Evolutionary conservation across 2,329 filamentous ascomycete genomes (phyloP).

Genomic region (Sclerotinia spermophila): DNA sequence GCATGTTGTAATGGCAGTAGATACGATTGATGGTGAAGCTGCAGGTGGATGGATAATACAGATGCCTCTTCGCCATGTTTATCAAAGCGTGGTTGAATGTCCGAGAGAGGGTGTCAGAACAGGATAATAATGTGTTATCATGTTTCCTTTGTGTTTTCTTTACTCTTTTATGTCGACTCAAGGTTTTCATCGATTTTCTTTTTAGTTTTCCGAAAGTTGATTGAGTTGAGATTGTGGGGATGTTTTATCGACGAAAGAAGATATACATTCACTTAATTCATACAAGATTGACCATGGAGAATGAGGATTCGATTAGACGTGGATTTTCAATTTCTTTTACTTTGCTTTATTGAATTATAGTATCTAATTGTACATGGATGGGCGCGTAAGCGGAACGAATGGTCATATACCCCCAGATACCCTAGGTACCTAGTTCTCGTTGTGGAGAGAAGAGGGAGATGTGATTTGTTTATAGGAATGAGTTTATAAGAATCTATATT

Average conservation of each 20-base stretch:
- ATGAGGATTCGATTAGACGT: neutral
- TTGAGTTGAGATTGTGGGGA: neutral
- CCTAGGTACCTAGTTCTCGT: conserved; percentile 5
- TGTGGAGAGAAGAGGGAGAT: neutral
- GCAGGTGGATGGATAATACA: neutral
- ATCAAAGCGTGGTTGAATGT: neutral
- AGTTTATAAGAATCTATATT: neutral
- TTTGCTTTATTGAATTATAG: neutral
- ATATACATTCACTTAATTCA: neutral
- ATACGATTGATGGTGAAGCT: conserved; percentile 8
- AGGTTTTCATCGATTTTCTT: conserved; percentile 1
- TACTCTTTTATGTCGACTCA: conserved; percentile 7
- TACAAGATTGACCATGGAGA: neutral
- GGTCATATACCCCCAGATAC: conserved; percentile 11
- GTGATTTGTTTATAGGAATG: neutral
- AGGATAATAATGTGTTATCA: conserved; percentile 14
- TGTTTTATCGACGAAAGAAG: neutral
- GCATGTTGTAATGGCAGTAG: conserved; percentile 31
- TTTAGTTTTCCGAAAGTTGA: neutral
- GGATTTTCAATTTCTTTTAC: neutral
- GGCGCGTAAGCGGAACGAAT: conserved; percentile 2
- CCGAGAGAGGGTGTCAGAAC: neutral
- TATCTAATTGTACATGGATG: neutral
- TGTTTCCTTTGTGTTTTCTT: conserved; percentile 15
- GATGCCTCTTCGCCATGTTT: neutral